Evolutionary conservation across 257 asterid species (phyloP), one percentile per base, ranked within the genome.

Genomic region (Solanum sitiens): DNA sequence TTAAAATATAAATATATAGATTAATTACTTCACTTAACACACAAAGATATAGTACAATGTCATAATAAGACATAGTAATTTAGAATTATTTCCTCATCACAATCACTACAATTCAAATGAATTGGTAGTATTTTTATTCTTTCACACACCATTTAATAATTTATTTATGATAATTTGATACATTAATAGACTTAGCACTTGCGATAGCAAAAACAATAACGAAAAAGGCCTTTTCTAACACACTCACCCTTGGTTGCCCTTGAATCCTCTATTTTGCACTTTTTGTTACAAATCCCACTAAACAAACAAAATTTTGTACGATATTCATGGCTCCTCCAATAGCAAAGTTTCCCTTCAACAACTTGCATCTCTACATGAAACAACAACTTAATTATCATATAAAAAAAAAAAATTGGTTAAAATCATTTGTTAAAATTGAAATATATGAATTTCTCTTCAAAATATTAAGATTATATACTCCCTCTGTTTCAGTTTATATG

Each of bases 151-250:
- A 15, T 50, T 39, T 50, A 2, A 47, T 47, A 1, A 15, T 50
- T 50, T 14, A 50, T 50, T 50, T 47, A 47, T 47, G 8, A 50
- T 50, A 50, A 50, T 50, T 50, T 50, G 7, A 50, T 50, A 50
- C 3, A 50, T 50, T 50, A 27, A 27, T 27, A 50, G 8, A 50
- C 61, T 50, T 47, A 73, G 50, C 59, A 87, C 32, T 79, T 44
- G n/a, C 21, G 32, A 47, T 77, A 87, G 80, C 89, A 87, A 68
- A 77, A 87, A 53, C 89, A 87, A 61, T 67, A 67, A 67, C 73
- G 18, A 14, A 11, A 11, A 67, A 25, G 1, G 23, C 7, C 27
- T 8, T 71, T 8, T 11, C 40, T 23, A 25, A 25, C 50, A 32
- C 89, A 67, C 21, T 50, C 20, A 12, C 87, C 89, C 25, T 32